Conservation (phyloP, 768 basidiomycete species). For the Hericium alpestre region DNA sequence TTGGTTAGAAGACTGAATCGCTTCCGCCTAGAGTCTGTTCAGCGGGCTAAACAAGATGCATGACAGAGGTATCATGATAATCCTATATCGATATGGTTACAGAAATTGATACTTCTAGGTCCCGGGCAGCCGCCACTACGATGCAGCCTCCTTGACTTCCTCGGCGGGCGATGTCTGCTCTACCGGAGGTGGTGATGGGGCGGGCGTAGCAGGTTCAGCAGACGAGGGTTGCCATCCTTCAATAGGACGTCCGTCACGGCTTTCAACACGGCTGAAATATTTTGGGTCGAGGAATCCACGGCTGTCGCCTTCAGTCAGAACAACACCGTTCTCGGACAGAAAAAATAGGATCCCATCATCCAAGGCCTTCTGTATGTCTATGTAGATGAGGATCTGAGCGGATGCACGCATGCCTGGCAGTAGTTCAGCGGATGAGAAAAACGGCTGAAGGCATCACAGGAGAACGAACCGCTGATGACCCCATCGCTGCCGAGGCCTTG, state of each 20-base stretch:
- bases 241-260: constrained; percentile 21
- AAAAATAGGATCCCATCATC: constrained; percentile 63
- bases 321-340: constrained; percentile 78
- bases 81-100: no score
- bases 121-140: no score
- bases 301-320: constrained; percentile 72
- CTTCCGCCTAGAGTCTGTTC: no score
- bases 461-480: constrained; percentile 62
- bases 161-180: background rate
- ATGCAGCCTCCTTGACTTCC: background rate
- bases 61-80: no score
- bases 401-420: constrained; percentile 67
- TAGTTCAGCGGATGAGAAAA: background rate
- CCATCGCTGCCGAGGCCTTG: constrained; percentile 58
- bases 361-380: constrained; percentile 64
- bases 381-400: constrained; percentile 72
- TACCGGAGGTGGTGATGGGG: no score
- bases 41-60: no score
- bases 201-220: no score
- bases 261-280: constrained; percentile 65
- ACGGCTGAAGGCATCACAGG: background rate
- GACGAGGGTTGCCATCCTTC: background rate
- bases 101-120: no score
- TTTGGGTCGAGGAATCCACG: constrained; percentile 47
- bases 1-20: no score